These are phyloP conservation scores for Tylopilus sp. DNA, from an alignment of 768 basidiomycete genomes.

Conservation along the genomic window DNA sequence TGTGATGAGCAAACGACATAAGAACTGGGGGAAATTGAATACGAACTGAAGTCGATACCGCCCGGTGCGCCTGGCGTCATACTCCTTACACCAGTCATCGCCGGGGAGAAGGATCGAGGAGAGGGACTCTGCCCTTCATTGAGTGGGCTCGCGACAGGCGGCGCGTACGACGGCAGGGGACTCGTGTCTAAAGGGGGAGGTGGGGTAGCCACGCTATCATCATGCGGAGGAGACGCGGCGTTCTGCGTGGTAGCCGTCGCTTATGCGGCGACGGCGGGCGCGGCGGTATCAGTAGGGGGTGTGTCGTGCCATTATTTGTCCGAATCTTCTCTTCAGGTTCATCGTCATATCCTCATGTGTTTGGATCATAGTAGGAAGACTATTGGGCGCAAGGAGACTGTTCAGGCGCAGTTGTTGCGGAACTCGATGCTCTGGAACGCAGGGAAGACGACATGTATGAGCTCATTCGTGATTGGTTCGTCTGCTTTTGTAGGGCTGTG, in stretches of 20 bases:
- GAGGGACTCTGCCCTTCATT: not conserved
- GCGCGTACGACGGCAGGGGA: constrained; percentile 4
- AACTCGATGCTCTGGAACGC: constrained; percentile 3
- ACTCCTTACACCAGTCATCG: too few species aligned
- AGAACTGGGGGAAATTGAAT: too few species aligned
- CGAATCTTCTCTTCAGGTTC: constrained; percentile 11
- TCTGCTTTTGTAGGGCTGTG: not conserved
- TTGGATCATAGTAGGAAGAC: constrained; percentile 36
- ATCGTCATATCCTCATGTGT: constrained; percentile 27
- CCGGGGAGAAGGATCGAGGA: constrained; percentile 10
- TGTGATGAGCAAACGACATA: too few species aligned
- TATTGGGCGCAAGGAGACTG: too few species aligned
- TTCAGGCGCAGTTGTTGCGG: too few species aligned
- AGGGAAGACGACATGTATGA: constrained; percentile 12
- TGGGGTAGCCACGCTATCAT: too few species aligned
- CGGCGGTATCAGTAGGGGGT: not conserved
- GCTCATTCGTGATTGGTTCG: constrained; percentile 9
- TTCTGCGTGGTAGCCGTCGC: not conserved
- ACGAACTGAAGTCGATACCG: constrained; percentile 34
- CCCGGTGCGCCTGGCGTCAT: constrained; percentile 10
- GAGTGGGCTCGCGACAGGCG: constrained; percentile 4
- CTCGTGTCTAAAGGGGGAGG: not conserved
- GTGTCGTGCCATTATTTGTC: not conserved
- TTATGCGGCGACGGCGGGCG: not conserved
- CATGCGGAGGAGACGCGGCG: not conserved